Base-by-base conservation (phyloP, 208 protist genomes). In the Leishmania martiniquensis region DNA sequence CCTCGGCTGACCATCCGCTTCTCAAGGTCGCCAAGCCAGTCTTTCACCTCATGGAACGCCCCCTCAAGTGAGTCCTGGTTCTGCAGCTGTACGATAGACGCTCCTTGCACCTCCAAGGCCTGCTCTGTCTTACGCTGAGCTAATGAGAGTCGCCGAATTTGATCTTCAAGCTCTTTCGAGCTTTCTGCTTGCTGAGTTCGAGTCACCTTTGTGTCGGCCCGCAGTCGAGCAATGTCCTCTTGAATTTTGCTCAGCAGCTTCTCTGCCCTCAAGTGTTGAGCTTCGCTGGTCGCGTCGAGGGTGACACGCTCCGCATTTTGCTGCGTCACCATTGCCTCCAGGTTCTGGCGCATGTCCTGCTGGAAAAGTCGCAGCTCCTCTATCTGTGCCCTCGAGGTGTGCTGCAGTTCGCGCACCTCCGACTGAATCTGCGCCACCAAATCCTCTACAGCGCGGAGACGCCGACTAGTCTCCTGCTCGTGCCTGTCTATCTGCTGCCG, bases 11-110 rank as follows among this genome's bases (percentile, higher is more conserved):
- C 81, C 57, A 85, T 81, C 1, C 89, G 83, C 75, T 87, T 85
- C 62, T 97, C 93, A 5, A 97, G 62, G 57, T 95, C 93, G 4
- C 77, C 82, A 39, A 97, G 81, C 91, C 93, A 97, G 74, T 96
- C 93, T 73, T 93, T 94, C 71, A 97, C 80, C 69, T 97, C 93
- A 29, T 89, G 73, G 83, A 95, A 95, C 0, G 86, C 76, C 0
- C 85, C 81, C 47, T 95, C 86, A 17, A 94, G 70, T 1, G 85
- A 86, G 68, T 82, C 80, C 47, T 92, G 54, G 15, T 69, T 81
- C 34, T 89, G 84, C 52, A 87, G 71, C 51, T 84, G 77, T n/a
- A 82, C 65, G 3, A 94, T 75, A 39, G 72, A 76, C 47, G 86
- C 77, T 37, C 80, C 75, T 37, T 93, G 87, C 17, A 67, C 75